Evolutionary conservation across 371 early-diverging fungal genomes (phyloP).

Genomic region (Chytridium lagenaria): DNA sequence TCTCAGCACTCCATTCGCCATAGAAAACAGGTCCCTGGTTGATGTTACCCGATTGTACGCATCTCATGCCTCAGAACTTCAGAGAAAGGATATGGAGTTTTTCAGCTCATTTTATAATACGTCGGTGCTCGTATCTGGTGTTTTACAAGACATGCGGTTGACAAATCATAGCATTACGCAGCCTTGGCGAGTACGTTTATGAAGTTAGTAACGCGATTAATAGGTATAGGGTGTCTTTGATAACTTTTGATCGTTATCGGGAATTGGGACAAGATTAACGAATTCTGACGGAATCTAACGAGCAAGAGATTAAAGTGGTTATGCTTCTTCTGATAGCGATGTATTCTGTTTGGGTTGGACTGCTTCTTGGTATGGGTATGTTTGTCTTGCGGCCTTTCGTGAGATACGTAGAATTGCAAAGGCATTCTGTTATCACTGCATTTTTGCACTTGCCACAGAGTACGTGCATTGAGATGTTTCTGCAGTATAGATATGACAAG

Average conservation of each 20-base stretch:
- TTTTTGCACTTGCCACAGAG: neutral
- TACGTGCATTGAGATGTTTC: slow-evolving; percentile 14
- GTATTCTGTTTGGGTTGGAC: neutral
- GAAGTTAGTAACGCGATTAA: too few species aligned
- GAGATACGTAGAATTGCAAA: neutral
- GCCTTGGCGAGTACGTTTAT: neutral
- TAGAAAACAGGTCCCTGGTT: neutral
- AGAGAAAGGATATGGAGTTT: neutral
- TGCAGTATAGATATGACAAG: slow-evolving; percentile 12
- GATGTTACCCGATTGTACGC: neutral
- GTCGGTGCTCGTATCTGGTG: too few species aligned
- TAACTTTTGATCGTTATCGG: neutral
- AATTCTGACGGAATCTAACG: neutral
- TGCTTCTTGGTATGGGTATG: neutral
- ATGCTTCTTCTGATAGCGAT: slow-evolving; percentile 2
- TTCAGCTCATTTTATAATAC: neutral
- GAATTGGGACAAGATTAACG: neutral
- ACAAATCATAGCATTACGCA: neutral
- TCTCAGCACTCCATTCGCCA: neutral
- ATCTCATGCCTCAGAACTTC: neutral
- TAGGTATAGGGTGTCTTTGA: neutral
- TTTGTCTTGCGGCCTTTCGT: slow-evolving; percentile 2
- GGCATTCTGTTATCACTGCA: neutral
- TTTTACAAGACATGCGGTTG: too few species aligned
- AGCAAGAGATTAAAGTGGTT: neutral